Conservation (phyloP, 441 rosid species). For the Biscutella laevigata region DNA sequence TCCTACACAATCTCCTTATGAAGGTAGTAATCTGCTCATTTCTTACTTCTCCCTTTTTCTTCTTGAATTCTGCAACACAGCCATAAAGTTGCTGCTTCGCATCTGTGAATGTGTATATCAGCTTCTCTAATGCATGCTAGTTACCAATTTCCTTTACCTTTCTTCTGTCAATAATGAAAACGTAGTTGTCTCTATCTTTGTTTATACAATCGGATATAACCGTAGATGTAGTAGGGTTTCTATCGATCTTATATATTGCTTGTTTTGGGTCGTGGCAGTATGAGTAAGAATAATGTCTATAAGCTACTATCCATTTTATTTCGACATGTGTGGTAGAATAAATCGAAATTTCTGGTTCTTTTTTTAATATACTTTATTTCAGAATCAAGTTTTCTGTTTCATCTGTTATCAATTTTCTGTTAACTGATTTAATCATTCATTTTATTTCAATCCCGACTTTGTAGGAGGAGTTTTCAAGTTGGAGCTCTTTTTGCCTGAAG, state of each 20-base stretch:
- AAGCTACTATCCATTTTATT: background rate
- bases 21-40: slow-evolving; percentile 41
- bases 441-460: slow-evolving; percentile 8
- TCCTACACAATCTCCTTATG: slow-evolving; percentile 94
- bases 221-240: background rate
- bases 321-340: background rate
- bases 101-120: no score
- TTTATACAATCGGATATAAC: background rate
- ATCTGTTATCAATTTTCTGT: background rate
- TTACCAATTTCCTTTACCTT: background rate
- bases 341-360: background rate
- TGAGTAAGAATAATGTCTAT: background rate
- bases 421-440: background rate
- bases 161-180: background rate
- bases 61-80: no score
- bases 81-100: no score
- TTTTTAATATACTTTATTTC: background rate
- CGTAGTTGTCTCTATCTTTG: background rate
- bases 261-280: background rate
- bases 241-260: background rate
- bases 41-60: background rate
- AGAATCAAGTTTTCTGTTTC: background rate
- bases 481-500: slow-evolving; percentile 98
- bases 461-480: slow-evolving; percentile 95
- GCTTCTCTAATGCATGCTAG: background rate